Conservation (phyloP, 2,329 filamentous ascomycete species). For the Sarocladium strictum region DNA sequence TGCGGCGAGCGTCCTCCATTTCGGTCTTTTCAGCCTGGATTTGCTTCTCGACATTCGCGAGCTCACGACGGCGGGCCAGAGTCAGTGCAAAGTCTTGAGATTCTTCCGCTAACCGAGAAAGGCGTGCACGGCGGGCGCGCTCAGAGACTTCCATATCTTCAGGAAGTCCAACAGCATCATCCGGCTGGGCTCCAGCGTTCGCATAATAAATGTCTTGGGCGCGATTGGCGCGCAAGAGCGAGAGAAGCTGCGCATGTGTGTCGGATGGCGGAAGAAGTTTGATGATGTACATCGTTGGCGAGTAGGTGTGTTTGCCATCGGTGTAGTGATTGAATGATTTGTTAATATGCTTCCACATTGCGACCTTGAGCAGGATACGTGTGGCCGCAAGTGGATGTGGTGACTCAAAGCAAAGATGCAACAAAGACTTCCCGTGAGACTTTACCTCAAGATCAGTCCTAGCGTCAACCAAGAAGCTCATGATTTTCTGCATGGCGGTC, state of each 20-base stretch:
- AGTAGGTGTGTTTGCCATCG: constrained; percentile 51
- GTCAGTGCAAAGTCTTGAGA: constrained; percentile 42
- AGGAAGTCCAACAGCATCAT: constrained; percentile 46
- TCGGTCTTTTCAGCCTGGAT: constrained; percentile 43
- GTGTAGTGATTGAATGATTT: constrained; percentile 50
- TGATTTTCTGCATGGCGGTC: constrained; percentile 50
- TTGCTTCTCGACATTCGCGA: constrained; percentile 44
- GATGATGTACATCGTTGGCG: constrained; percentile 56
- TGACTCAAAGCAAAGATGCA: constrained; percentile 56
- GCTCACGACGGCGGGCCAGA: constrained; percentile 43
- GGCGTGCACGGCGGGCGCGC: constrained; percentile 40
- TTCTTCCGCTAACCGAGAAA: constrained; percentile 39
- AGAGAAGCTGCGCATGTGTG: constrained; percentile 34
- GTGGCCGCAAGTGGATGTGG: constrained; percentile 48
- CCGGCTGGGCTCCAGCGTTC: constrained; percentile 46
- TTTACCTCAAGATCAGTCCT: constrained; percentile 51
- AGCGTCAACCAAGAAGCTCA: constrained; percentile 49
- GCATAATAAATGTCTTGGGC: constrained; percentile 49
- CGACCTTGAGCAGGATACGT: constrained; percentile 53
- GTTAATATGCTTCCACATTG: constrained; percentile 61
- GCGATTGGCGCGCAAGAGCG: constrained; percentile 45
- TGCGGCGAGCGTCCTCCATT: constrained; percentile 45
- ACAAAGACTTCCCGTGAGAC: constrained; percentile 50
- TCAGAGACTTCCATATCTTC: constrained; percentile 43
- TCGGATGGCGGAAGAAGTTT: constrained; percentile 38